Conservation (phyloP, 1,139 yeast species). For the Yamadazyma taylorii region DNA sequence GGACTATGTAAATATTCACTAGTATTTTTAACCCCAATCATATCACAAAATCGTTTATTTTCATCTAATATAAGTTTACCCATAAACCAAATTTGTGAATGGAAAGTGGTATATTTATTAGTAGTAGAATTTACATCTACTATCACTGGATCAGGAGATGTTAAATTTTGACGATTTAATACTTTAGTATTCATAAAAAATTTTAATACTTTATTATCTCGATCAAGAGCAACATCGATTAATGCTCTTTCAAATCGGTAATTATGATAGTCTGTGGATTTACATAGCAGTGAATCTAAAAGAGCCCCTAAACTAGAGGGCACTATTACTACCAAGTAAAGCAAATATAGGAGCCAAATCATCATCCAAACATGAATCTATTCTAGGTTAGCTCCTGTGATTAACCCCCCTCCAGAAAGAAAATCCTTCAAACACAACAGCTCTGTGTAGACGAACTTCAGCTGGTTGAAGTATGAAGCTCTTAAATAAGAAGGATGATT, state of each 20-base stretch:
- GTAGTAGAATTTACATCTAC: slow-evolving; percentile 46
- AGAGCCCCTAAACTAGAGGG: slow-evolving; percentile 17
- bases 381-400: too few relatives aligned
- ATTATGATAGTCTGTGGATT: slow-evolving; percentile 4
- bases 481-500: too few relatives aligned
- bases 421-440: too few relatives aligned
- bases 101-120: slow-evolving; percentile 49
- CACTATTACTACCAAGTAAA: neutral
- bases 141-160: slow-evolving; percentile 22
- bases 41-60: slow-evolving; percentile 47
- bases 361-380: too few relatives aligned
- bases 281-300: slow-evolving; percentile 20
- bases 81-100: slow-evolving; percentile 44
- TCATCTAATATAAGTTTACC: slow-evolving; percentile 42
- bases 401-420: too few relatives aligned
- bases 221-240: slow-evolving; percentile 44
- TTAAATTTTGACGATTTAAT: slow-evolving; percentile 75
- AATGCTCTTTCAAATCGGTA: slow-evolving; percentile 30
- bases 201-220: slow-evolving; percentile 30
- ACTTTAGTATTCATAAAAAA: slow-evolving; percentile 43
- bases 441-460: too few relatives aligned
- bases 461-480: too few relatives aligned
- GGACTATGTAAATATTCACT: slow-evolving; percentile 17
- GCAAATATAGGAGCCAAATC: neutral
- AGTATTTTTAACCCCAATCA: slow-evolving; percentile 41